phyloP scores from a whole-genome alignment of 768 basidiomycete species.

The Cubamyces sp. region DNA sequence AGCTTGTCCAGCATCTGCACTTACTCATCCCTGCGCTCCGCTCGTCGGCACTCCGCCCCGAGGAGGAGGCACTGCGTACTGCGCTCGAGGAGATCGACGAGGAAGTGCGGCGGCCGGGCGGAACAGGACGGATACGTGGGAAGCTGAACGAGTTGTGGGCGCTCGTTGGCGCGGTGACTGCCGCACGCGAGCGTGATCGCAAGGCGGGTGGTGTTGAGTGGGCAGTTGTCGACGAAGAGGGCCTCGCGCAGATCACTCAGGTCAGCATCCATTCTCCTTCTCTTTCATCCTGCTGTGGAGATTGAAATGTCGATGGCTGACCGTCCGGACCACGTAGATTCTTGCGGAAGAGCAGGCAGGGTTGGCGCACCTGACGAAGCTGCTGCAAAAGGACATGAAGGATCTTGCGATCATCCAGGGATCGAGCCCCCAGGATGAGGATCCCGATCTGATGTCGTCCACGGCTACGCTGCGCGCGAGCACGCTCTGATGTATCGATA shows the following conservation, averaged over 20 bases:
- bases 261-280: constrained; percentile 41
- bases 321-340: constrained; percentile 49
- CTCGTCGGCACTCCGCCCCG: constrained; percentile 73
- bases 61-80: constrained; percentile 77
- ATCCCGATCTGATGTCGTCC: constrained; percentile 31
- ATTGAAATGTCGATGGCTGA: neutral
- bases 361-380: constrained; percentile 77
- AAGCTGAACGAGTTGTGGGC: constrained; percentile 89
- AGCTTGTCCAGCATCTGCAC: constrained; percentile 75
- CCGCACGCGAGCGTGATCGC: constrained; percentile 54
- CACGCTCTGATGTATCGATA: constrained; percentile 21
- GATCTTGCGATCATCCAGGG: constrained; percentile 66
- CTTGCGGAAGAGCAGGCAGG: constrained; percentile 79
- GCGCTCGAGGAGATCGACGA: constrained; percentile 75
- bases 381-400: constrained; percentile 63
- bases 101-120: constrained; percentile 60
- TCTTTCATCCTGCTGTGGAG: no score
- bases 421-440: constrained; percentile 38
- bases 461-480: constrained; percentile 28
- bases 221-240: constrained; percentile 88
- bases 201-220: constrained; percentile 61
- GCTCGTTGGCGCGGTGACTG: constrained; percentile 71
- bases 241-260: constrained; percentile 74
- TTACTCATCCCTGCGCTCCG: constrained; percentile 78
- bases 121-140: constrained; percentile 62